Evolutionary conservation across 2,329 filamentous ascomycete species (phyloP).

Genomic region (Penicillium sp.): DNA sequence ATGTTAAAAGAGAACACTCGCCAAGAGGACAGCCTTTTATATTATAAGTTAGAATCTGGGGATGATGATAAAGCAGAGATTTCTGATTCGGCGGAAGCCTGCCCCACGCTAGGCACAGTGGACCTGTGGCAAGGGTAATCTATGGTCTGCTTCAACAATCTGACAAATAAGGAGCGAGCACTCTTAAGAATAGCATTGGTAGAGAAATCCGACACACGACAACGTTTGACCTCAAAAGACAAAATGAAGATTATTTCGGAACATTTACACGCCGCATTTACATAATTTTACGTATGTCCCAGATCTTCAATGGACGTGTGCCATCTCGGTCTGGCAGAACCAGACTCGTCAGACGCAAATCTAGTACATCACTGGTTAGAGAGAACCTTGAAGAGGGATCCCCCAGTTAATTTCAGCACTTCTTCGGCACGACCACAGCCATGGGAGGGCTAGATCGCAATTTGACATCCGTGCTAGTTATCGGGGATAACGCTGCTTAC

Average conservation of each 20-base stretch:
- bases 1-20: neutral
- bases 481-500: neutral
- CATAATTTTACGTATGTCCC: slow-evolving; percentile 31
- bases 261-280: neutral
- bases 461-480: slow-evolving; percentile 96
- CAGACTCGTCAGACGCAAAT: slow-evolving; percentile 37
- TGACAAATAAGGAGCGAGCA: no score
- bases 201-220: neutral
- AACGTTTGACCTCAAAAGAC: no score
- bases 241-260: no score
- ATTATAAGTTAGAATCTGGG: neutral
- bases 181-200: no score
- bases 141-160: no score
- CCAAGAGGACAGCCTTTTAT: neutral
- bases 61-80: slow-evolving; percentile 17
- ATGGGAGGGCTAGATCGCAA: slow-evolving; percentile 83
- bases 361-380: slow-evolving; percentile 44
- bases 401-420: slow-evolving; percentile 74
- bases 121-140: neutral
- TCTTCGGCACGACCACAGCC: slow-evolving; percentile 98
- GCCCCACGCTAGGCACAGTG: neutral
- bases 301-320: slow-evolving; percentile 48
- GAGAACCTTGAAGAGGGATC: slow-evolving; percentile 10
- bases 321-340: slow-evolving; percentile 30
- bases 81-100: slow-evolving; percentile 14